Evolutionary conservation across 805 yeast species (phyloP).

Genomic region (Scheffersomyces stipitis): DNA sequence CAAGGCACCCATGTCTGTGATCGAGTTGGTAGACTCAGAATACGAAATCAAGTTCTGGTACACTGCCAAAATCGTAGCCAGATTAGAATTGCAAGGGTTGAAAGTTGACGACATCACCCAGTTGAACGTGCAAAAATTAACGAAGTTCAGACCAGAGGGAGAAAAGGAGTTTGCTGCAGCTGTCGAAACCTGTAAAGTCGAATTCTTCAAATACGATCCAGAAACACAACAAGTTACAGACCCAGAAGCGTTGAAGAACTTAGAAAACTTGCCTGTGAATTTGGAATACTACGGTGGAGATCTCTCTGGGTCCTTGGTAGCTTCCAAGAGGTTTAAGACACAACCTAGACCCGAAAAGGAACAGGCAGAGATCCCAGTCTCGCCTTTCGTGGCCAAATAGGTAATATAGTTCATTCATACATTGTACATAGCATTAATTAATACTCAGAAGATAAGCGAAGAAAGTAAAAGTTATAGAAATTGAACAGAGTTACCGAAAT

Average conservation of each 20-base stretch:
- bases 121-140: conserved; percentile 54
- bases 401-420: no score
- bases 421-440: no score
- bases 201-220: conserved; percentile 35
- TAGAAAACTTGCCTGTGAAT: conserved; percentile 32
- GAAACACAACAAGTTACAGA: conserved; percentile 26
- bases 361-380: conserved; percentile 24
- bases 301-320: conserved; percentile 20
- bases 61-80: conserved; percentile 81
- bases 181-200: conserved; percentile 51
- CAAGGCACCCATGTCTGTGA: conserved; percentile 82
- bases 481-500: no score
- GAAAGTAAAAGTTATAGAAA: no score
- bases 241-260: conserved; percentile 22
- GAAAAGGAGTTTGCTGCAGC: conserved; percentile 53
- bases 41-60: conserved; percentile 72
- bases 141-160: conserved; percentile 49
- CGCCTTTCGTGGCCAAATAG: conserved; percentile 28
- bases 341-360: conserved; percentile 23
- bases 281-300: conserved; percentile 26
- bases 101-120: conserved; percentile 51
- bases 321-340: conserved; percentile 35
- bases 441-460: no score
- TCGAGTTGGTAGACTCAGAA: conserved; percentile 76
- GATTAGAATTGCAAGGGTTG: conserved; percentile 63